Evolutionary conservation across 306 rosid genomes (phyloP).

Genomic region (Erythrophleum fordii): DNA sequence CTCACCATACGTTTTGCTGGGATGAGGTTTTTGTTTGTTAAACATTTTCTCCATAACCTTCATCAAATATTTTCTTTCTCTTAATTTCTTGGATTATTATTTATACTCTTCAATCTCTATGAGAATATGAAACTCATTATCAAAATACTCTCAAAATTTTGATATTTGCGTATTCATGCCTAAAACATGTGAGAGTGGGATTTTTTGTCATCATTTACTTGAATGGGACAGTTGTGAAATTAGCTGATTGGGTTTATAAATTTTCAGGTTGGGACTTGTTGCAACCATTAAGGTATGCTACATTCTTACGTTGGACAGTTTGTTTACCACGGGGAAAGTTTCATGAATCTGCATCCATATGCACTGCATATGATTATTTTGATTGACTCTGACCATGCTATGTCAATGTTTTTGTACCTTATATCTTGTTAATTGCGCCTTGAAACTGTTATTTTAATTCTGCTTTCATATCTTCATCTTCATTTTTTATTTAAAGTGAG

Average conservation of each 20-base stretch:
- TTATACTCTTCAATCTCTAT: not conserved
- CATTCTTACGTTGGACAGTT: not conserved
- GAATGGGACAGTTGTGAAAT: slow-evolving; percentile 2
- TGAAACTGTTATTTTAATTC: slow-evolving; percentile 22
- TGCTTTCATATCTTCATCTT: not conserved
- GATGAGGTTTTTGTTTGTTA: not conserved
- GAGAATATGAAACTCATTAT: not conserved
- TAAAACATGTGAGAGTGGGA: not conserved
- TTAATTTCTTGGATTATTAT: not conserved
- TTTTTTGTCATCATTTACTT: slow-evolving; percentile 5
- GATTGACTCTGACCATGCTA: not conserved
- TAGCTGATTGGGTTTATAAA: slow-evolving; percentile 46
- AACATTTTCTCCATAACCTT: not conserved
- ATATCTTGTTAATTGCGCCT: slow-evolving; percentile 8
- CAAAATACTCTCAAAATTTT: not conserved
- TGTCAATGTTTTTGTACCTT: not conserved
- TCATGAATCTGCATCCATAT: not conserved
- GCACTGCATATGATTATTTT: not conserved
- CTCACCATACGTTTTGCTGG: not conserved
- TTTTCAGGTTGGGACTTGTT: slow-evolving; percentile 97
- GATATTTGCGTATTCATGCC: not conserved
- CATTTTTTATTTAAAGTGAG: slow-evolving; percentile 10
- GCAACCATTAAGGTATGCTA: slow-evolving; percentile 90
- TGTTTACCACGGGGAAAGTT: not conserved
- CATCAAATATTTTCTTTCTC: not conserved